These are phyloP conservation scores for Phytophthora sp. DNA, from an alignment of 352 stramenopile species.

Conservation along the genomic window DNA sequence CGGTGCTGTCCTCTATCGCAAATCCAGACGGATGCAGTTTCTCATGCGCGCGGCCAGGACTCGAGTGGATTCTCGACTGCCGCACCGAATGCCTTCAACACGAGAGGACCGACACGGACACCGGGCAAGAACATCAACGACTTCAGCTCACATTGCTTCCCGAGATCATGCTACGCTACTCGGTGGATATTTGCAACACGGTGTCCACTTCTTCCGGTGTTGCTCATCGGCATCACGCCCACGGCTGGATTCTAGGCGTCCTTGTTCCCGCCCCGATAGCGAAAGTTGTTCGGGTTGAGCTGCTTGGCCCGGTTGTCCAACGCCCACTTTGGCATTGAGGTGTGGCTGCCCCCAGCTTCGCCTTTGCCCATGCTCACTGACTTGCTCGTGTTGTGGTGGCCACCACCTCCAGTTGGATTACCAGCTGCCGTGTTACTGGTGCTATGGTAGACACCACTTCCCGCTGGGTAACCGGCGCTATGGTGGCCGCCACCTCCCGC, in stretches of 20 bases:
- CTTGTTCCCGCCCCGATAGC: constrained; percentile 10
- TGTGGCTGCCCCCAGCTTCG: background rate
- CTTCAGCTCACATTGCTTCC: background rate
- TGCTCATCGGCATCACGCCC: background rate
- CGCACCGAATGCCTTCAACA: background rate
- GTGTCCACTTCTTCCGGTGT: no score
- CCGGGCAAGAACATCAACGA: constrained; percentile 13
- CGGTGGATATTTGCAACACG: no score
- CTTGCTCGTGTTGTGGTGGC: background rate
- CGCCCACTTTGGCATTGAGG: constrained; percentile 21
- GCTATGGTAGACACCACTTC: no score
- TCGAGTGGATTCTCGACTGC: constrained; percentile 6
- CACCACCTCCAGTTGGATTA: background rate
- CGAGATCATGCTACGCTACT: background rate
- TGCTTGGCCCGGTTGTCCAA: constrained; percentile 33
- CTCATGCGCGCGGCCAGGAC: constrained; percentile 6
- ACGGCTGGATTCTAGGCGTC: constrained; percentile 3
- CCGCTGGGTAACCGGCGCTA: background rate
- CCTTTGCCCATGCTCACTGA: background rate
- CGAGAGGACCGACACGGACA: background rate
- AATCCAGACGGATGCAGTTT: constrained; percentile 17
- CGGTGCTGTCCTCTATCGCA: constrained; percentile 6
- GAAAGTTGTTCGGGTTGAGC: constrained; percentile 33
- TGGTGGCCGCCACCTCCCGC: background rate
- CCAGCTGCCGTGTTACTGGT: no score